These are phyloP conservation scores for Carpinus fangiana DNA, from an alignment of 306 rosid species.

Conservation along the genomic window DNA sequence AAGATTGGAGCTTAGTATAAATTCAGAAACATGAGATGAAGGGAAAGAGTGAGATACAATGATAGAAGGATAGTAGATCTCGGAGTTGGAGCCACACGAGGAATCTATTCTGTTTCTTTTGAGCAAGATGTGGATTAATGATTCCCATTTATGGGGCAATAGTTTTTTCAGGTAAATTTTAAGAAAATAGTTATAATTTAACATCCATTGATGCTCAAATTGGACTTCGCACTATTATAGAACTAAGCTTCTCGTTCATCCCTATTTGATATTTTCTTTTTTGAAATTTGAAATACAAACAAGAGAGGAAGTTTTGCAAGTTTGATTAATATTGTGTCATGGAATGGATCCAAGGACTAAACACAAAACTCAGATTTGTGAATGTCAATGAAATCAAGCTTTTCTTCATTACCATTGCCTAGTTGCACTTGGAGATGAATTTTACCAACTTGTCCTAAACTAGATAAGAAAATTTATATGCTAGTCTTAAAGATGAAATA, in stretches of 20 bases:
- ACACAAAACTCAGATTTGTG: not conserved
- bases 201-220: too few species aligned
- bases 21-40: too few species aligned
- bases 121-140: not conserved
- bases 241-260: too few species aligned
- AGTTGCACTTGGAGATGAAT: not conserved
- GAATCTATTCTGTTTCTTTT: not conserved
- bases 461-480: not conserved
- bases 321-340: too few species aligned
- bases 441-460: not conserved
- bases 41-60: too few species aligned
- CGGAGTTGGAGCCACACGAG: not conserved
- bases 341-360: too few species aligned
- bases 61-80: not conserved
- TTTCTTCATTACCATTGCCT: not conserved
- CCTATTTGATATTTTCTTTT: too few species aligned
- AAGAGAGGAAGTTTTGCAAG: too few species aligned
- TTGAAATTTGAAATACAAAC: too few species aligned
- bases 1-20: not conserved
- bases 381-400: not conserved
- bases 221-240: too few species aligned
- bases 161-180: too few species aligned
- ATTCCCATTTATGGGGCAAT: not conserved
- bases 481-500: not conserved
- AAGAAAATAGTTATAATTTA: too few species aligned